Evolutionary conservation across 2,329 filamentous ascomycete species (phyloP).

Genomic region (Penicillium fuscoglaucum): DNA sequence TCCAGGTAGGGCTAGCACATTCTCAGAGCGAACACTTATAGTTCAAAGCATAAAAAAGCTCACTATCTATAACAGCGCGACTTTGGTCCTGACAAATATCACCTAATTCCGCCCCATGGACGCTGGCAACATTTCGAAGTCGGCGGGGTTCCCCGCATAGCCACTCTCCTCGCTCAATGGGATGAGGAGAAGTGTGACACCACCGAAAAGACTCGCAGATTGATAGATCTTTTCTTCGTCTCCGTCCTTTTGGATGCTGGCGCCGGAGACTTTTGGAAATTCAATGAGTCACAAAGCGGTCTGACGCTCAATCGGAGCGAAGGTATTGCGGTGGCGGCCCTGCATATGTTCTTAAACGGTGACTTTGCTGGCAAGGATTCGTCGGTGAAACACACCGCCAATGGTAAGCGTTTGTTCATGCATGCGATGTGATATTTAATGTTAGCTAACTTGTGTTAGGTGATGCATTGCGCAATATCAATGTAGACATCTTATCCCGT

Average conservation of each 20-base stretch:
- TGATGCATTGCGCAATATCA: conserved; percentile 38
- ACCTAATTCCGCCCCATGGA: conserved; percentile 56
- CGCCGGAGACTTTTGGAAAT: conserved; percentile 53
- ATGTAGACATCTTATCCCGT: conserved; percentile 34
- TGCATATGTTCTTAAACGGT: conserved; percentile 52
- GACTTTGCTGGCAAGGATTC: conserved; percentile 37
- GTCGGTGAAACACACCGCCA: conserved; percentile 28
- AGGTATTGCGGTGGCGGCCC: conserved; percentile 53
- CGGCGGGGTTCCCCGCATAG: conserved; percentile 53
- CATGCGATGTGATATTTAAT: not conserved
- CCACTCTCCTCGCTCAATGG: conserved; percentile 50
- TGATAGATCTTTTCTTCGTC: conserved; percentile 63
- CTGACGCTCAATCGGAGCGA: conserved; percentile 47
- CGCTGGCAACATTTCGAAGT: conserved; percentile 66
- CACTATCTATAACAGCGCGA: conserved; percentile 45
- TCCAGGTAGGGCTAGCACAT: conserved; percentile 38
- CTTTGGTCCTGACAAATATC: conserved; percentile 50
- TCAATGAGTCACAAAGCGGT: conserved; percentile 40
- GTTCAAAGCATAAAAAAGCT: not conserved
- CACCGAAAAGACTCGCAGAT: conserved; percentile 52
- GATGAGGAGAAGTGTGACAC: conserved; percentile 44
- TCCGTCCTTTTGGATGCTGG: conserved; percentile 60
- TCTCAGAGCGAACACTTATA: not conserved
- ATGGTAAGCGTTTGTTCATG: conserved; percentile 33
- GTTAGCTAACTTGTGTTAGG: conserved; percentile 17